phyloP scores from a whole-genome alignment of 352 stramenopile species.

The Halophytophthora polymorphica region DNA sequence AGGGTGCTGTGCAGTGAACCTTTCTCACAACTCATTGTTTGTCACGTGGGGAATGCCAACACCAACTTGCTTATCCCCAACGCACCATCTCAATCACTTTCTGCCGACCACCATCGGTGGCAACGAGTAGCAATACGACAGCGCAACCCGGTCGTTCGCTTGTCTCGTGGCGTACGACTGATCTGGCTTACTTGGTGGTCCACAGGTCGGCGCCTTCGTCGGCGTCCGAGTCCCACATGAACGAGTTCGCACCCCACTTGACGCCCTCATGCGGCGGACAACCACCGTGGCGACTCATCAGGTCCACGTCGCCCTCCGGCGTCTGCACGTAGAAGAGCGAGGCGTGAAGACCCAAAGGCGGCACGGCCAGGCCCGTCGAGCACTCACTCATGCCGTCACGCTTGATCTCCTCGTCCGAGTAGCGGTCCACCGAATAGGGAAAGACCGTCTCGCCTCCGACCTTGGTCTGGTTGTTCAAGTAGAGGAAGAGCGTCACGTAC shows the following conservation, averaged over 20 bases:
- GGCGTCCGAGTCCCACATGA: slow-evolving; percentile 85
- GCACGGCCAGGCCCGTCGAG: slow-evolving; percentile 70
- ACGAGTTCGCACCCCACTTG: slow-evolving; percentile 85
- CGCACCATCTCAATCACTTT: too few relatives aligned
- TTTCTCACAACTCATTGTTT: too few relatives aligned
- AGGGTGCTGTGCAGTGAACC: too few relatives aligned
- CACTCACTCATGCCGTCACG: slow-evolving; percentile 81
- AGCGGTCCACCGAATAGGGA: slow-evolving; percentile 80
- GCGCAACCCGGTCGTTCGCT: too few relatives aligned
- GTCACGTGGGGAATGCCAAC: too few relatives aligned
- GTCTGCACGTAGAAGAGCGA: slow-evolving; percentile 87
- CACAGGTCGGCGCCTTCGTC: slow-evolving; percentile 79
- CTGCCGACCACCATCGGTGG: too few relatives aligned
- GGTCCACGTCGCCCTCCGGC: slow-evolving; percentile 64
- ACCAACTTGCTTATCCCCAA: too few relatives aligned
- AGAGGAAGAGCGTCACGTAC: slow-evolving; percentile 96
- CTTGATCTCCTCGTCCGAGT: slow-evolving; percentile 63
- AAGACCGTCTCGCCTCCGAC: slow-evolving; percentile 97
- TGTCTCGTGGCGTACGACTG: too few relatives aligned
- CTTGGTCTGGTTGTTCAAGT: slow-evolving; percentile 95
- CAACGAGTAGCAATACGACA: too few relatives aligned
- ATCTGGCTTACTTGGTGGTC: slow-evolving; percentile 59
- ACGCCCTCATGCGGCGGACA: slow-evolving; percentile 83
- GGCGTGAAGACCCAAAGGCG: slow-evolving; percentile 62
- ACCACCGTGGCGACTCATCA: slow-evolving; percentile 77